Base-by-base conservation (phyloP, 1,139 yeast genomes). In the Debaryomyces udenii region DNA sequence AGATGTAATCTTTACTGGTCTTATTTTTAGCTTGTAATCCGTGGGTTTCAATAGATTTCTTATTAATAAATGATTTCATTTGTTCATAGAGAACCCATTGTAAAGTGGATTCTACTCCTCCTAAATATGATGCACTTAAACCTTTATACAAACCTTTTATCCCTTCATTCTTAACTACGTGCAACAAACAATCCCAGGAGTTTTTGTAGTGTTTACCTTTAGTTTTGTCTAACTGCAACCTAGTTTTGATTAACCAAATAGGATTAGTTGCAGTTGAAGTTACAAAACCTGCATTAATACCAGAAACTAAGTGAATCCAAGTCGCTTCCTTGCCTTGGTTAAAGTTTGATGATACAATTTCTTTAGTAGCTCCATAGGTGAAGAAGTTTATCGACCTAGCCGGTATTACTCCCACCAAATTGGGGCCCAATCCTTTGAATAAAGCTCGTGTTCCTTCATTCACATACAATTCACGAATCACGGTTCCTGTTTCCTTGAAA, bases 201-300 rank as follows among this genome's bases (percentile, higher is more conserved):
- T 86, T 91, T 45, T 76, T 83, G 62, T 91, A 93, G 50, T 76
- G 76, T 48, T 83, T 80, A 10, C 77, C 75, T 38, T 76, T 74
- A 13, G 79, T 65, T 59, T 83, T 86, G 61, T 93, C 99, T 43
- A 94, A 74, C 58, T 94, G 99, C 37, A 94, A 75, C 55, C 99
- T 76, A 0, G 99, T 94, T 62, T 94, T 94, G 45, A 94, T 85
- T 49, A 94, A 72, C 99, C 99, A 94, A 42, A 94, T 94, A n/a
- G 99, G 99, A 60, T 94, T 94, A 0, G 99, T 94, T n/a, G 94
- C 96, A 0, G 99, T 93, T 3, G 97, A 86, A 0, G 99, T 94
- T 15, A 86, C 94, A 59, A 93, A 74, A 2, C 99, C 99, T 0
- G 99, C 99, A 53, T 78, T 78, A 1, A 93, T 82, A n/a, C 98